Percentiles rank a stretch among this genome's conserved stretches.
These are phyloP conservation scores for Diaporthe vaccinii DNA, from an alignment of 2,329 filamentous ascomycete species.

Conservation along the genomic window DNA sequence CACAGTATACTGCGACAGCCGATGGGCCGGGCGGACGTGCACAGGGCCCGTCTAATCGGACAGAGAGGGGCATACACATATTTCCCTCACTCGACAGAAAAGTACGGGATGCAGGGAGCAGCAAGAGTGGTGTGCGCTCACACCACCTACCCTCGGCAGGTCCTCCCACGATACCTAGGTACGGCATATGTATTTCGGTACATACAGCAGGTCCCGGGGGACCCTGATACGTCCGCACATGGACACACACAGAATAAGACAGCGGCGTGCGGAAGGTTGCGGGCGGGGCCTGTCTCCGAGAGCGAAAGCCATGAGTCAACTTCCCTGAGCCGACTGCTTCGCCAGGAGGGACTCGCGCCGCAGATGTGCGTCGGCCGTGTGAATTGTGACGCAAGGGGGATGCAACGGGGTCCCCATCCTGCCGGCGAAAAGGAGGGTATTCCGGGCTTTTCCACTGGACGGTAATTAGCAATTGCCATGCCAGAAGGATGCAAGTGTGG, in stretches of 20 bases:
- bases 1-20: constrained; percentile 26
- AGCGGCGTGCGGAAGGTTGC: constrained; percentile 28
- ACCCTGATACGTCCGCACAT: neutral
- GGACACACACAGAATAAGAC: neutral
- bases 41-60: neutral
- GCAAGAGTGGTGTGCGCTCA: neutral
- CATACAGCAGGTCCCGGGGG: neutral
- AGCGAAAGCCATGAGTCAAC: constrained; percentile 27
- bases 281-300: constrained; percentile 20
- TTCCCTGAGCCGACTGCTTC: constrained; percentile 21
- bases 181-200: neutral
- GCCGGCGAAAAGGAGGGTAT: constrained; percentile 12
- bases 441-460: neutral
- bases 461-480: neutral
- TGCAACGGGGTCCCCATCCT: constrained; percentile 2
- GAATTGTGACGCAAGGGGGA: constrained; percentile 21
- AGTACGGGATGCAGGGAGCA: neutral
- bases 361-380: constrained; percentile 25
- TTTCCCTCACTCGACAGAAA: neutral
- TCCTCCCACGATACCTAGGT: neutral
- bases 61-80: neutral
- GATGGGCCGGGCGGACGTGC: constrained; percentile 16
- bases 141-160: constrained; percentile 3
- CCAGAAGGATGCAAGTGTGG: neutral
- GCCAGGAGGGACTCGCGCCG: constrained; percentile 26